Evolutionary conservation across 129 eudicot species (phyloP).

Genomic region (Escallonia rubra): DNA sequence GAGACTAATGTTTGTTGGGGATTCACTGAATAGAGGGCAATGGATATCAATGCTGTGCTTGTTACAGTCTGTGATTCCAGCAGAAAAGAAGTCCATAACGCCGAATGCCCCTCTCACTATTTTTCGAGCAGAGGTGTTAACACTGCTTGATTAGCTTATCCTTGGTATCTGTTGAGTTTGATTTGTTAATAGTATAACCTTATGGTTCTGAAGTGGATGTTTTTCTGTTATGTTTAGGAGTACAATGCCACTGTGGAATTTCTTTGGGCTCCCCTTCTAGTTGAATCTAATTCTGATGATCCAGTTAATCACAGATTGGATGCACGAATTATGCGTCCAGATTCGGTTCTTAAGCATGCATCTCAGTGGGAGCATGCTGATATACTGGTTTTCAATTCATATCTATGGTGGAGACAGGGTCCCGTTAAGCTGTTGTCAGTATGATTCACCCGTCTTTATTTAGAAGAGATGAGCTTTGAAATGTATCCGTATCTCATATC

Average conservation of each 20-base stretch:
- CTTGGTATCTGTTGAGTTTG: too few species aligned
- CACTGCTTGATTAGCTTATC: too few species aligned
- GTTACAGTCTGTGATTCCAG: conserved; percentile 38
- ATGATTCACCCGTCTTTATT: background rate
- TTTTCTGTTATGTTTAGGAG: too few species aligned
- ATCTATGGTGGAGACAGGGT: conserved; percentile 8
- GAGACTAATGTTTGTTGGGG: conserved; percentile 92
- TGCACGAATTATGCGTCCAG: conserved; percentile 83
- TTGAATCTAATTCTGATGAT: conserved; percentile 91
- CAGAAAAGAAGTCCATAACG: conserved; percentile 13
- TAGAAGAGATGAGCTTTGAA: background rate
- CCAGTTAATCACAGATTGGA: conserved; percentile 84
- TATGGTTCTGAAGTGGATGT: too few species aligned
- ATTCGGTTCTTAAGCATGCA: too few species aligned
- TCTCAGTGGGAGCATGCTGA: too few species aligned
- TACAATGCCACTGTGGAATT: too few species aligned
- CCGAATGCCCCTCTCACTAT: conserved; percentile 67
- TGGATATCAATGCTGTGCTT: conserved; percentile 96
- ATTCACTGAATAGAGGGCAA: conserved; percentile 93
- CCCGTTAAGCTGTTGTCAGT: conserved; percentile 89
- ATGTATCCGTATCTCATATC: too few species aligned
- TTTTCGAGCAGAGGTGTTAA: conserved; percentile 57
- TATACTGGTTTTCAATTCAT: too few species aligned
- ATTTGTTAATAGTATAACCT: too few species aligned
- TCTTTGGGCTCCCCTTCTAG: conserved; percentile 23